A percentile compares a stretch with the other conserved stretches of the same genome.
These are phyloP conservation scores for Hirschioporus abietinus DNA, from an alignment of 768 basidiomycete species.

Conservation along the genomic window DNA sequence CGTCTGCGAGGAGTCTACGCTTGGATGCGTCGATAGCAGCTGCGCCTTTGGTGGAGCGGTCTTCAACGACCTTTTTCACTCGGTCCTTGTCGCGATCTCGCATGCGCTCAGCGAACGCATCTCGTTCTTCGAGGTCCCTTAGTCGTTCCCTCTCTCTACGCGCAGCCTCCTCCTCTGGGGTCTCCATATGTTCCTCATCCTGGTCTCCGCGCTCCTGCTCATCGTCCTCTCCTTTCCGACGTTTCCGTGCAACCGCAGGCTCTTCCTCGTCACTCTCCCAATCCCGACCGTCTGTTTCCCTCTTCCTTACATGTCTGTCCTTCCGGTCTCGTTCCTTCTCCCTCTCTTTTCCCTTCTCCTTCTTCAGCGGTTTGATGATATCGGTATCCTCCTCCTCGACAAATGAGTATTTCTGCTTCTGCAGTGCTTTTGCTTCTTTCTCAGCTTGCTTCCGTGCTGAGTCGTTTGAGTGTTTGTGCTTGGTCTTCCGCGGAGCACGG, in stretches of 20 bases:
- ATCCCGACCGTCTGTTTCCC: conserved; percentile 74
- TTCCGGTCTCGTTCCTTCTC: conserved; percentile 41
- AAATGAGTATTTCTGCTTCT: conserved; percentile 71
- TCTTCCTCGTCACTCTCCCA: conserved; percentile 95
- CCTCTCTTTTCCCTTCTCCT: conserved; percentile 29
- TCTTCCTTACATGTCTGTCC: conserved; percentile 68
- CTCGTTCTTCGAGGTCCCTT: conserved; percentile 80
- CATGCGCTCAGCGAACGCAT: conserved; percentile 90
- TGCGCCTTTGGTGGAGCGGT: conserved; percentile 73
- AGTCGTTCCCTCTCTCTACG: conserved; percentile 68
- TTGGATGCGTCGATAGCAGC: conserved; percentile 80
- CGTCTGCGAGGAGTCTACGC: conserved; percentile 78
- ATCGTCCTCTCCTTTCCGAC: conserved; percentile 43
- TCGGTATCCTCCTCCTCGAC: conserved; percentile 75
- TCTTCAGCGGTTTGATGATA: conserved; percentile 28
- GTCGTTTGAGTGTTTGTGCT: conserved; percentile 51
- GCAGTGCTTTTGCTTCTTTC: conserved; percentile 64
- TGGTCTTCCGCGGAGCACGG: conserved; percentile 73
- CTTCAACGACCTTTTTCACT: conserved; percentile 89
- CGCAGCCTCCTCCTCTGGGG: conserved; percentile 64
- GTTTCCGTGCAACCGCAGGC: conserved; percentile 52
- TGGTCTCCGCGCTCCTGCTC: conserved; percentile 27
- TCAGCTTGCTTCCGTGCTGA: conserved; percentile 62
- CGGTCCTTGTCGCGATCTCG: conserved; percentile 75
- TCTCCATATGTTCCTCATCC: conserved; percentile 34